Evolutionary conservation across 495 filamentous ascomycete species (phyloP), one percentile per base, ranked within the genome.

Genomic region (Melanomma pulvis-pyrius): DNA sequence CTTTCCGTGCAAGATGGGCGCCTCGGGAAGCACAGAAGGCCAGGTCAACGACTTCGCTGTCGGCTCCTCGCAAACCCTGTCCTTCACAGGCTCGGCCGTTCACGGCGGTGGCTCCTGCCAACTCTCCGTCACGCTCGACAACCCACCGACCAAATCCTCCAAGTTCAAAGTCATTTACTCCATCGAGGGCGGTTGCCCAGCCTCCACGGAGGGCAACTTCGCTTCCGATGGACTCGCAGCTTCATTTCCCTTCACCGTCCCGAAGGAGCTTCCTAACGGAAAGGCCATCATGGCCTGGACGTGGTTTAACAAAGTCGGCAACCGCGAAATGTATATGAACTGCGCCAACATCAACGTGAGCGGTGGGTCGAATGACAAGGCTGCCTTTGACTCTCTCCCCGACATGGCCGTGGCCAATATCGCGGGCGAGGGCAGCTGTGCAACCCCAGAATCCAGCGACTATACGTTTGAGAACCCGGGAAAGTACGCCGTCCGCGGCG

Each of bases 51-150:
- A 74, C 2, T 83, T 86, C 76, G 61, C 71, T 0, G 74, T 87
- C 21, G 89, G 88, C 12, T 76, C 80, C 0, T 69, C 68, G 0
- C 83, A 86, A 66, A 65, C 70, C 0, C 73, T 91, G 7, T 70
- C 71, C n/a, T 87, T 91, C 71, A 78, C 74, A 0, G 74, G 75
- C 9, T 72, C 73, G 8, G 92, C 92, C 0, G 84, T 85, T 9
- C 92, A 96, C 74, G 88, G 88, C 29, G 93, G 93, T 47, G 93
- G 93, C 3, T 92, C 90, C 2, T 96, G 92, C 75, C 93, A 97
- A 73, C 73, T 97, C 26, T 83, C 87, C 0, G 81, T 96, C 69
- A 90, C 92, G 7, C 88, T 89, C 66, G 91, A 96, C 71, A 74
- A 77, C 12, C 68, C 79, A 1, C 88, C 88, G 2, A 86, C 75